phyloP scores from a whole-genome alignment of 2,329 filamentous ascomycete species.

The Phialophora chinensis region DNA sequence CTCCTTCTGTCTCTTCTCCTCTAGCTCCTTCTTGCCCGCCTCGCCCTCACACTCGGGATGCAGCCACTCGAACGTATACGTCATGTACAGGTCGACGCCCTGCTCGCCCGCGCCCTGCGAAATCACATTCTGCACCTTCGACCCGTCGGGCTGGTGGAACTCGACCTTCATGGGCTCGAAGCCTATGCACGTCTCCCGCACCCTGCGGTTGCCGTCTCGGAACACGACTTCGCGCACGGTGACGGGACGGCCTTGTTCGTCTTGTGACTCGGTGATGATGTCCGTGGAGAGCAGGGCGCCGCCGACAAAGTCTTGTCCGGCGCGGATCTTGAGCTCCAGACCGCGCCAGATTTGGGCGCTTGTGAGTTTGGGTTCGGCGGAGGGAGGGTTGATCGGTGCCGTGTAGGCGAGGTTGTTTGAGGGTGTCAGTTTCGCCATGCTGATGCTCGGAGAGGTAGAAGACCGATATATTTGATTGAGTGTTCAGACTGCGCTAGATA shows the following conservation, averaged over 20 bases:
- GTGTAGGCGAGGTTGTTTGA: conserved; percentile 49
- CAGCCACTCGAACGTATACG: conserved; percentile 51
- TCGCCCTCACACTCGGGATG: conserved; percentile 41
- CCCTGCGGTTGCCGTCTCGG: conserved; percentile 35
- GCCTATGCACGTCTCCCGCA: conserved; percentile 39
- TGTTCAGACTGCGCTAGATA: not conserved
- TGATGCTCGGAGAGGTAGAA: not conserved
- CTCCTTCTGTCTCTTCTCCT: conserved; percentile 30
- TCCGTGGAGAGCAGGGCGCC: conserved; percentile 39
- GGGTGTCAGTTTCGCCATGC: conserved; percentile 19
- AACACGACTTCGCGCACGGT: conserved; percentile 42
- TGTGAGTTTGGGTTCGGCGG: conserved; percentile 42
- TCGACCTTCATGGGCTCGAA: conserved; percentile 41
- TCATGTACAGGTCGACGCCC: conserved; percentile 48
- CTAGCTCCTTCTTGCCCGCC: conserved; percentile 21
- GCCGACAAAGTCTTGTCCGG: conserved; percentile 42
- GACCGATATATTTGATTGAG: not conserved
- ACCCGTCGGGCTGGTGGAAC: conserved; percentile 40
- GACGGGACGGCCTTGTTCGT: conserved; percentile 35
- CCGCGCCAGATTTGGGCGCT: conserved; percentile 47
- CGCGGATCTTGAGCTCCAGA: conserved; percentile 41
- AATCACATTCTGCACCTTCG: conserved; percentile 43
- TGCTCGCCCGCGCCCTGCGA: conserved; percentile 44
- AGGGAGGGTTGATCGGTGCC: conserved; percentile 47
- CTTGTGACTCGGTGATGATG: conserved; percentile 34